Evolutionary conservation across 202 grass and related monocot species (phyloP).

Genomic region (Schoenoplectus tabernaemontani): DNA sequence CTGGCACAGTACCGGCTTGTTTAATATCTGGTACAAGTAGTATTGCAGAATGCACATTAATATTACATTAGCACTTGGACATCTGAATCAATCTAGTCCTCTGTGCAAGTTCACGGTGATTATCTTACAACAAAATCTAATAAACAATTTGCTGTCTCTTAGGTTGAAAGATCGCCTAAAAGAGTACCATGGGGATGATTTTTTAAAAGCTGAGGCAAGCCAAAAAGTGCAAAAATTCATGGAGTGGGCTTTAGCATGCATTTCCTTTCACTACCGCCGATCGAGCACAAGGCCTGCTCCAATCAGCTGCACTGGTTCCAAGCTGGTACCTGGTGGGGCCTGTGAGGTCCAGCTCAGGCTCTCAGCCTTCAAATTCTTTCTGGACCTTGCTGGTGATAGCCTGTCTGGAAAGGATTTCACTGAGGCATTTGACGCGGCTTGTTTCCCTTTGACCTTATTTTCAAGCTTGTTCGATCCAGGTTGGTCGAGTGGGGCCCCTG

Average conservation of each 20-base stretch:
- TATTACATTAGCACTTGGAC: background rate
- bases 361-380: constrained; percentile 64
- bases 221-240: constrained; percentile 74
- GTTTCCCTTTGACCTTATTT: constrained; percentile 83
- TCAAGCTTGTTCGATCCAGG: constrained; percentile 78
- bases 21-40: background rate
- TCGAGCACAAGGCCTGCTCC: background rate
- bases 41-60: background rate
- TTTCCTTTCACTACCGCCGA: constrained; percentile 47
- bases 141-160: background rate
- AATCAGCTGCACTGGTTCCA: background rate
- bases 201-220: constrained; percentile 57
- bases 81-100: no score
- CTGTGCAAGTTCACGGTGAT: background rate
- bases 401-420: constrained; percentile 76
- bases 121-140: background rate
- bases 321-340: background rate
- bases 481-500: constrained; percentile 64
- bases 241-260: constrained; percentile 76
- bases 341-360: constrained; percentile 62
- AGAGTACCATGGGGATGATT: constrained; percentile 67
- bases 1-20: background rate
- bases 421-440: constrained; percentile 79
- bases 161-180: constrained; percentile 67
- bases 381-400: constrained; percentile 67